Conservation (phyloP, 441 rosid genomes). For the Euphorbia schlechtendalii region DNA sequence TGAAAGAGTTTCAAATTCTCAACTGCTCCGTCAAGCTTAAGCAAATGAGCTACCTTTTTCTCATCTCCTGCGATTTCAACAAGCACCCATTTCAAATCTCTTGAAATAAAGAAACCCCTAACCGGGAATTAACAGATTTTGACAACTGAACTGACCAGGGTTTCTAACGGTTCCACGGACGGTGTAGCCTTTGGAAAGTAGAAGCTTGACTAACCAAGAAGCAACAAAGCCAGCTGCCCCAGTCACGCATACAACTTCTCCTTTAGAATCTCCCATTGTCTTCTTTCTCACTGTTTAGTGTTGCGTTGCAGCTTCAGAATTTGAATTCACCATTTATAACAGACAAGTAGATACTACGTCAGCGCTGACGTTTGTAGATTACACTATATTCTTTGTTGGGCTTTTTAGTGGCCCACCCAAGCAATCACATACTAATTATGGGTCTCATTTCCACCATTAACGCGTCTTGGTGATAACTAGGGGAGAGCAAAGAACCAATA, state of each 20-base stretch:
- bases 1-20: conserved; percentile 55
- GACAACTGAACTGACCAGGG: too few species aligned
- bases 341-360: neutral
- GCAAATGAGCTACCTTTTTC: conserved; percentile 55
- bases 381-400: too few species aligned
- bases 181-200: conserved; percentile 34
- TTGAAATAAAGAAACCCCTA: neutral
- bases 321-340: neutral
- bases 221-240: conserved; percentile 35
- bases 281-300: neutral
- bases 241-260: conserved; percentile 27
- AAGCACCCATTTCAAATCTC: neutral
- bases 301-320: neutral
- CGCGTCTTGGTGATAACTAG: too few species aligned
- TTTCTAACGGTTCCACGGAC: conserved; percentile 46
- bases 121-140: too few species aligned
- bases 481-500: too few species aligned
- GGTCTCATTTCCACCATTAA: too few species aligned
- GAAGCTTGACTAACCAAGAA: conserved; percentile 32
- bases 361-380: neutral
- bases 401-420: too few species aligned
- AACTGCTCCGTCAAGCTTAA: conserved; percentile 39
- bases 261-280: conserved; percentile 10
- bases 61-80: conserved; percentile 28
- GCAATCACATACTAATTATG: too few species aligned